These are phyloP conservation scores for Byssothecium circinans DNA, from an alignment of 2,329 filamentous ascomycete genomes.

Conservation along the genomic window DNA sequence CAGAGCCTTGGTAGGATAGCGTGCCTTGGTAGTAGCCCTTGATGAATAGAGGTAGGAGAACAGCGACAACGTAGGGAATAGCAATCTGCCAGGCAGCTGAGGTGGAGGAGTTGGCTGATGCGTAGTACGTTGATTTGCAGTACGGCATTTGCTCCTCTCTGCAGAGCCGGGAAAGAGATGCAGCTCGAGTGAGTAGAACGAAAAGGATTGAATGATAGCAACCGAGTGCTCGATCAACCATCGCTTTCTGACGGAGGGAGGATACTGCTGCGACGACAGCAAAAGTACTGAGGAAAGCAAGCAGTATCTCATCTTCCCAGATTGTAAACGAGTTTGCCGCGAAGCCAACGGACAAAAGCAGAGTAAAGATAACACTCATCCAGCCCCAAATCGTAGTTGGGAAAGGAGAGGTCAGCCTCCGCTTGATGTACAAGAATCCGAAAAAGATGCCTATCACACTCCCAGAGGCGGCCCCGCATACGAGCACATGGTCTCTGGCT, in stretches of 20 bases:
- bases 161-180: conserved; percentile 88
- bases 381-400: conserved; percentile 87
- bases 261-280: conserved; percentile 73
- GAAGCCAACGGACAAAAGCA: conserved; percentile 90
- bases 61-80: conserved; percentile 74
- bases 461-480: conserved; percentile 46
- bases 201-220: conserved; percentile 86
- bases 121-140: conserved; percentile 94
- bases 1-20: conserved; percentile 83
- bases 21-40: conserved; percentile 81
- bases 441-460: conserved; percentile 45
- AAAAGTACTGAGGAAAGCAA: conserved; percentile 90
- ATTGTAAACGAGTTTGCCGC: conserved; percentile 98
- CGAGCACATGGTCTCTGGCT: conserved; percentile 44
- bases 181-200: conserved; percentile 73
- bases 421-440: conserved; percentile 46
- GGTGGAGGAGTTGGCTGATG: conserved; percentile 86
- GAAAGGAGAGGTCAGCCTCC: conserved; percentile 55
- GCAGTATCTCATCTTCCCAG: conserved; percentile 93
- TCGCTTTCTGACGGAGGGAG: conserved; percentile 70
- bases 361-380: conserved; percentile 75
- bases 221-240: conserved; percentile 71
- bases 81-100: conserved; percentile 86
- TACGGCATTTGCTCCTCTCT: conserved; percentile 98
- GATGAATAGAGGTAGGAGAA: conserved; percentile 72